These are phyloP conservation scores for Vanrija sp. DNA, from an alignment of 1,284 basidiomycete genomes.

Conservation along the genomic window DNA sequence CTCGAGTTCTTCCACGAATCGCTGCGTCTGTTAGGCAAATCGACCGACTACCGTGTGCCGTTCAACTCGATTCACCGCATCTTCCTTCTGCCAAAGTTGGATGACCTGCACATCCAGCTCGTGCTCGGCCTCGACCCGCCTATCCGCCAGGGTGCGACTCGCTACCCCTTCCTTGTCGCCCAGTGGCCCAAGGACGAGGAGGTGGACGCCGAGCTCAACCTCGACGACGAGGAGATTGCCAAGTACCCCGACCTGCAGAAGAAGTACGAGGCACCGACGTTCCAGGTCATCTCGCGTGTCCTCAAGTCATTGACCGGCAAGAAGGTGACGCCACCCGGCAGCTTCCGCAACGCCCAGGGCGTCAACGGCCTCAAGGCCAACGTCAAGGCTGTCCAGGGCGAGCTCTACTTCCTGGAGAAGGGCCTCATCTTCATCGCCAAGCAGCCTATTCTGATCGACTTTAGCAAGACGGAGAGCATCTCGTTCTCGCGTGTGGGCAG, in stretches of 20 bases:
- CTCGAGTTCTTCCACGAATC: conserved; percentile 97
- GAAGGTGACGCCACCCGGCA: conserved; percentile 79
- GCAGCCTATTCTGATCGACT: conserved; percentile 86
- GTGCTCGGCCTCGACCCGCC: conserved; percentile 87
- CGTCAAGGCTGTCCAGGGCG: conserved; percentile 93
- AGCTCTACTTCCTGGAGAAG: conserved; percentile 97
- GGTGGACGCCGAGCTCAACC: conserved; percentile 90
- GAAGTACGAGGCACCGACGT: conserved; percentile 76
- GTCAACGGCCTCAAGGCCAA: conserved; percentile 79
- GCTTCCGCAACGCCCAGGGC: conserved; percentile 67
- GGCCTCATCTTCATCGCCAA: conserved; percentile 98
- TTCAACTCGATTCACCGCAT: conserved; percentile 84
- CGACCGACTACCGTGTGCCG: conserved; percentile 97
- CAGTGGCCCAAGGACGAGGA: conserved; percentile 96
- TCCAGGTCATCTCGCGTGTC: conserved; percentile 90
- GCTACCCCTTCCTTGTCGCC: conserved; percentile 97
- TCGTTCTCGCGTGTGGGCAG: conserved; percentile 92
- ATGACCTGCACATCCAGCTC: conserved; percentile 93
- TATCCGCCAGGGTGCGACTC: conserved; percentile 95
- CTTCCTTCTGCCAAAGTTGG: conserved; percentile 88
- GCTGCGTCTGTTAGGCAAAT: conserved; percentile 90
- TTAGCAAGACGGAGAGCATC: conserved; percentile 85
- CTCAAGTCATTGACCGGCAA: conserved; percentile 88
- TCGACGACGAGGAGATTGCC: conserved; percentile 62
- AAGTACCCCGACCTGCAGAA: conserved; percentile 55